Evolutionary conservation across 176 grass and related monocot genomes (phyloP).

Genomic region (Oryza glumipatula): DNA sequence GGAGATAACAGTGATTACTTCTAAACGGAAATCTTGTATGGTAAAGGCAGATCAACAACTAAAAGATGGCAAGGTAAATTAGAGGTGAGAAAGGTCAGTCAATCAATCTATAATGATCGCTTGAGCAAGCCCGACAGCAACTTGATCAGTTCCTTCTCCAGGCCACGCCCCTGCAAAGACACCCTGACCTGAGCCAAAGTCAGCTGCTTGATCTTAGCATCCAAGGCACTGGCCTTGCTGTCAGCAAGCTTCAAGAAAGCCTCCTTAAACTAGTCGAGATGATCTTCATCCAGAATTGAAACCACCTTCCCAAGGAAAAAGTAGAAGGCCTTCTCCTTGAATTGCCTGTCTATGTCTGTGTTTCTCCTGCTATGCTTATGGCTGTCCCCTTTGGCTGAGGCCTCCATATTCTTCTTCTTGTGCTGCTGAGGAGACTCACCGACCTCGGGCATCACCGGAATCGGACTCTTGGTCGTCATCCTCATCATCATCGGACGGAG

Average conservation of each 20-base stretch:
- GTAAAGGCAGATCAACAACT: not conserved
- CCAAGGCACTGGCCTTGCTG: not conserved
- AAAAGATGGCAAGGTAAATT: not conserved
- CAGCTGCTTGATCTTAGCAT: not conserved
- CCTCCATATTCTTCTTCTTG: not conserved
- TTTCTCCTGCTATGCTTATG: no score
- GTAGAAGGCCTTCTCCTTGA: constrained; percentile 7
- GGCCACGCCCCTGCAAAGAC: not conserved
- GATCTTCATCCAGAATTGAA: not conserved
- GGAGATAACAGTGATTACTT: not conserved
- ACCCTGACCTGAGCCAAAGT: not conserved
- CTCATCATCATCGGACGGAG: not conserved
- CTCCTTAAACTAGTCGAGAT: not conserved
- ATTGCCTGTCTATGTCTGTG: not conserved
- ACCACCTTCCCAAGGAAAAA: not conserved
- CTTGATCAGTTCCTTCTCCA: not conserved
- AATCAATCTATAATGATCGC: not conserved
- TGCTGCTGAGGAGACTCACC: not conserved
- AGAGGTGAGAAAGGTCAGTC: constrained; percentile 1
- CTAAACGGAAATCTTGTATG: no score
- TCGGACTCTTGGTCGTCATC: not conserved
- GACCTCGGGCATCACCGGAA: not conserved
- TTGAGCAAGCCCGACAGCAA: not conserved
- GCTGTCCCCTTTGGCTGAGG: not conserved
- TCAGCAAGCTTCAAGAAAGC: constrained; percentile 16